Conservation (phyloP, 352 stramenopile genomes). For the Phytophthora fragariaefolia region DNA sequence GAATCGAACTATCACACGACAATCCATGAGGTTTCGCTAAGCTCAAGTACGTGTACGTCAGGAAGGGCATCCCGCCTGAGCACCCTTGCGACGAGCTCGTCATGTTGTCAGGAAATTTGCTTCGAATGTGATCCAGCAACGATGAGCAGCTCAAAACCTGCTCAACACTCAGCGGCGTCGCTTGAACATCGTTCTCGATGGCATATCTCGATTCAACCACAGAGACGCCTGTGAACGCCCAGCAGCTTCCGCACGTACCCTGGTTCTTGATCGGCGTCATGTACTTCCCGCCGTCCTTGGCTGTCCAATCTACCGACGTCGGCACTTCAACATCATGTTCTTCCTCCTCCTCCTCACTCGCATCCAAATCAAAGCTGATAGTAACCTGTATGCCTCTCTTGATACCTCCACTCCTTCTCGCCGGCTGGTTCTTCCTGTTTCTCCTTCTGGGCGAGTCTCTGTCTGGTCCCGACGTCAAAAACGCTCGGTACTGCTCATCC, state of each 20-base stretch:
- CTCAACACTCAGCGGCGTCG: constrained; percentile 80
- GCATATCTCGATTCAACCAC: constrained; percentile 78
- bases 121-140: constrained; percentile 74
- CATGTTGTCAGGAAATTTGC: constrained; percentile 75
- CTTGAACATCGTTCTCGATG: constrained; percentile 76
- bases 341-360: constrained; percentile 5
- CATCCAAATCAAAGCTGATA: constrained; percentile 33
- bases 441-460: constrained; percentile 19
- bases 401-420: constrained; percentile 3
- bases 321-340: constrained; percentile 42
- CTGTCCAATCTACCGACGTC: constrained; percentile 72
- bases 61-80: constrained; percentile 89
- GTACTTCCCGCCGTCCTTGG: constrained; percentile 76
- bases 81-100: constrained; percentile 83
- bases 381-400: constrained; percentile 28
- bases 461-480: constrained; percentile 60
- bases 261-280: constrained; percentile 94
- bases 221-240: constrained; percentile 87
- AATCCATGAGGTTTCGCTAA: constrained; percentile 68
- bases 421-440: constrained; percentile 24
- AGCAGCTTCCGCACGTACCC: constrained; percentile 93
- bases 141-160: constrained; percentile 85
- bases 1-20: constrained; percentile 66
- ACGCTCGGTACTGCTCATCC: constrained; percentile 66
- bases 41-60: constrained; percentile 89